Evolutionary conservation across 2,329 filamentous ascomycete genomes (phyloP).

Genomic region (Escovopsis weberi): DNA sequence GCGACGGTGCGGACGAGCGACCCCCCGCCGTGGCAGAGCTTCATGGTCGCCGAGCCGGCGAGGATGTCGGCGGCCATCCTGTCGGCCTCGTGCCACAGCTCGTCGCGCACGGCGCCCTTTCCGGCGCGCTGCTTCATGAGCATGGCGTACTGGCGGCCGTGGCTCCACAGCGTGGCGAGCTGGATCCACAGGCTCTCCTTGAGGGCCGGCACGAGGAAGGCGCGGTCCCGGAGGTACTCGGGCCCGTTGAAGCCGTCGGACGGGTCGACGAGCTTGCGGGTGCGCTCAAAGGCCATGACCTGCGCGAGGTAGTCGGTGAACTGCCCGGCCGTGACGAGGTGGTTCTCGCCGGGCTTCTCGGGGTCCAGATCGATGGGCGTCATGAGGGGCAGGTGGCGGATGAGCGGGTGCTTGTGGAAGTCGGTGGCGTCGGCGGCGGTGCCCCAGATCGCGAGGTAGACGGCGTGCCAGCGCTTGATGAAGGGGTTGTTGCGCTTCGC

Average conservation of each 20-base stretch:
- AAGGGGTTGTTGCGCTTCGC: conserved; percentile 26
- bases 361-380: not conserved
- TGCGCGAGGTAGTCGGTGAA: conserved; percentile 18
- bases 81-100: conserved; percentile 11
- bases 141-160: conserved; percentile 10
- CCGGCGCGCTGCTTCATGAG: conserved; percentile 9
- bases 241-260: conserved; percentile 19
- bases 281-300: conserved; percentile 15
- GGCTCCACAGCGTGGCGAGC: not conserved
- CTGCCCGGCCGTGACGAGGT: conserved; percentile 7
- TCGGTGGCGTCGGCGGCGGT: conserved; percentile 15
- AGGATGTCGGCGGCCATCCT: conserved; percentile 16
- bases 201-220: conserved; percentile 12
- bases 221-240: conserved; percentile 18
- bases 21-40: conserved; percentile 20
- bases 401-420: conserved; percentile 19
- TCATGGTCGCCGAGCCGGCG: conserved; percentile 18
- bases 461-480: conserved; percentile 27
- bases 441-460: conserved; percentile 22
- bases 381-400: conserved; percentile 1
- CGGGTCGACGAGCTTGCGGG: conserved; percentile 20
- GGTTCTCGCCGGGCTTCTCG: not conserved
- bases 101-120: conserved; percentile 7
- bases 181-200: conserved; percentile 8
- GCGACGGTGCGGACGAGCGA: conserved; percentile 13